These are phyloP conservation scores for Apophysomyces variabilis DNA, from an alignment of 371 early-diverging fungal genomes.

Conservation along the genomic window DNA sequence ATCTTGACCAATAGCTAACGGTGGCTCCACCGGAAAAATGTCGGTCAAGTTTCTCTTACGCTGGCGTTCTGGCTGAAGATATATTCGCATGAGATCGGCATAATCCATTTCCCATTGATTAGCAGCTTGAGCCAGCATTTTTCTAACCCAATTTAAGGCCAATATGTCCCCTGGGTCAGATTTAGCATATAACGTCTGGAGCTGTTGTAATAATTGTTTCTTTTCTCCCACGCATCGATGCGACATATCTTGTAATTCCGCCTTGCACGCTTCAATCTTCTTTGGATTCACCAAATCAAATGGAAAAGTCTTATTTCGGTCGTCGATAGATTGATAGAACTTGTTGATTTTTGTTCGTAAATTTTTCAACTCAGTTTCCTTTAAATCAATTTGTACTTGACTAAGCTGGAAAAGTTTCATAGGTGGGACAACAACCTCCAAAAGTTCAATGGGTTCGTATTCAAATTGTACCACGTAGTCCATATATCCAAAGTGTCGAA, in stretches of 20 bases:
- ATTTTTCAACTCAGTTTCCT: slow-evolving; percentile 65
- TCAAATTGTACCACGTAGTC: slow-evolving; percentile 82
- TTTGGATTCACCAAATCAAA: slow-evolving; percentile 69
- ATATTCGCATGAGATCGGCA: slow-evolving; percentile 71
- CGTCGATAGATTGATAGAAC: slow-evolving; percentile 78
- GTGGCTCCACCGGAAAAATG: slow-evolving; percentile 64
- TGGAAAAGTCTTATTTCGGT: slow-evolving; percentile 68
- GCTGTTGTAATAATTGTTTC: slow-evolving; percentile 76
- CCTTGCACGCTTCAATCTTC: slow-evolving; percentile 68
- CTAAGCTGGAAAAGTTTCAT: slow-evolving; percentile 71
- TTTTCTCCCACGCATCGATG: slow-evolving; percentile 77
- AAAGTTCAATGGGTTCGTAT: slow-evolving; percentile 75
- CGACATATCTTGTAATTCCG: slow-evolving; percentile 66
- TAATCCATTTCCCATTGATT: slow-evolving; percentile 87
- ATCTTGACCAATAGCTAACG: slow-evolving; percentile 26
- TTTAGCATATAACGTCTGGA: slow-evolving; percentile 82
- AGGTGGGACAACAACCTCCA: slow-evolving; percentile 87
- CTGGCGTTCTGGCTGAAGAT: slow-evolving; percentile 80
- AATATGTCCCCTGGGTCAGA: slow-evolving; percentile 80
- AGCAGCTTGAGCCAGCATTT: slow-evolving; percentile 77
- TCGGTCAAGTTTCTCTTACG: slow-evolving; percentile 67
- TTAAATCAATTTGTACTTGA: slow-evolving; percentile 61
- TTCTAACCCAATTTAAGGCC: slow-evolving; percentile 77
- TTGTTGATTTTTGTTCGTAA: slow-evolving; percentile 65
- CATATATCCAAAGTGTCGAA: slow-evolving; percentile 80